phyloP scores from a whole-genome alignment of 2,329 filamentous ascomycete genomes.

The Arthrobotrys musiformis region DNA sequence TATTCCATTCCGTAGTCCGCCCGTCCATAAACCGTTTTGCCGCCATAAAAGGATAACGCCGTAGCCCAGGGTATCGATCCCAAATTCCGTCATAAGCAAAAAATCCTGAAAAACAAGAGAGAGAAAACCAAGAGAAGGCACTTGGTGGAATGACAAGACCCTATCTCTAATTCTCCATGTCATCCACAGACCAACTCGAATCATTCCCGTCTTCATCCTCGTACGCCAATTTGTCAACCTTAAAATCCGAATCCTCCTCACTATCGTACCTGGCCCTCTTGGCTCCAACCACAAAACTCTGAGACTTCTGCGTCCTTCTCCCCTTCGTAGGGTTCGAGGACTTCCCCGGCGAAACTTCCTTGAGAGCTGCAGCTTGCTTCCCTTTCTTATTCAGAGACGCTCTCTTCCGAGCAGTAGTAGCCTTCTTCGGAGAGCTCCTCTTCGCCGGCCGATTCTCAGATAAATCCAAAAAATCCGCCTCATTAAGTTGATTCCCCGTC shows the following conservation, averaged over 20 bases:
- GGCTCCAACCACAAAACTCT: constrained; percentile 40
- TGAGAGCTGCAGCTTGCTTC: constrained; percentile 10
- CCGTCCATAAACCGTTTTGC: neutral
- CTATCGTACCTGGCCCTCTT: constrained; percentile 43
- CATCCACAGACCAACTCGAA: constrained; percentile 52
- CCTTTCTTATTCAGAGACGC: constrained; percentile 18
- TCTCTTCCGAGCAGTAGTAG: neutral
- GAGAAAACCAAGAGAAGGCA: neutral
- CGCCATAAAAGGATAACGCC: neutral
- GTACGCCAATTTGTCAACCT: constrained; percentile 41
- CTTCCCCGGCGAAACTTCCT: constrained; percentile 5
- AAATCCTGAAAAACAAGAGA: neutral
- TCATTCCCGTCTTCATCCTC: constrained; percentile 47
- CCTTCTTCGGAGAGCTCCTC: constrained; percentile 15
- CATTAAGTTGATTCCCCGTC: constrained; percentile 46
- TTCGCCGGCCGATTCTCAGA: neutral
- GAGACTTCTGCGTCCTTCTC: neutral
- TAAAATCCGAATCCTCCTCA: constrained; percentile 46
- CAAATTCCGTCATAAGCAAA: constrained; percentile 10
- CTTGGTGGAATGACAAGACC: neutral
- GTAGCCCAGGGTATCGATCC: constrained; percentile 15
- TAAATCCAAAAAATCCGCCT: constrained; percentile 44
- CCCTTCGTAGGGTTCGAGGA: constrained; percentile 15
- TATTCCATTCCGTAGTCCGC: neutral
- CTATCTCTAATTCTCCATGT: constrained; percentile 15